phyloP scores from a whole-genome alignment of 164 flowering plant genomes.

The Kingdonia uniflora region DNA sequence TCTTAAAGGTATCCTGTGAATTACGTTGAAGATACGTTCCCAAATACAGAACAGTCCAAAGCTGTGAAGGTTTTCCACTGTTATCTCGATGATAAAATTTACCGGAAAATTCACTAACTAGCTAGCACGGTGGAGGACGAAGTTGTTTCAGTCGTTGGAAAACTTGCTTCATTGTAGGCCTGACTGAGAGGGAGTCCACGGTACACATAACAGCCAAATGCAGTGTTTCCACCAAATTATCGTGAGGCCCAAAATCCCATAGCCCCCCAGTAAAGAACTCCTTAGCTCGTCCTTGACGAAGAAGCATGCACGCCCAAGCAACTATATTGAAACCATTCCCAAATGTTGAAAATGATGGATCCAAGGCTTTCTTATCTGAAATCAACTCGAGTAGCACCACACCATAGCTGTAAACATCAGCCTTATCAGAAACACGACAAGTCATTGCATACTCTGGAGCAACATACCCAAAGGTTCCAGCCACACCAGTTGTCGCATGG shows the following conservation, averaged over 20 bases:
- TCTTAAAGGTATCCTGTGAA: no score
- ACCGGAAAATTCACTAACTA: neutral
- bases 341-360: slow-evolving; percentile 74
- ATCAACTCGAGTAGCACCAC: slow-evolving; percentile 80
- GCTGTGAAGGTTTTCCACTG: no score
- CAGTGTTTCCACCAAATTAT: slow-evolving; percentile 67
- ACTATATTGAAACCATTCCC: slow-evolving; percentile 94
- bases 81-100: no score
- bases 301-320: slow-evolving; percentile 82
- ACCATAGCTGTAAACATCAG: slow-evolving; percentile 90
- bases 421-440: slow-evolving; percentile 91
- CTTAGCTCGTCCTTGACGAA: slow-evolving; percentile 80
- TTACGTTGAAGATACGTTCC: no score
- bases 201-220: slow-evolving; percentile 88
- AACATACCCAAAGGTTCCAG: slow-evolving; percentile 91
- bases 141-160: slow-evolving; percentile 74
- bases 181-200: slow-evolving; percentile 65
- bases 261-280: slow-evolving; percentile 74
- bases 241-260: slow-evolving; percentile 87
- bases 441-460: slow-evolving; percentile 98
- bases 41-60: no score
- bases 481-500: slow-evolving; percentile 93
- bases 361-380: slow-evolving; percentile 85
- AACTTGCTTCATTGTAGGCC: slow-evolving; percentile 93
- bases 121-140: slow-evolving; percentile 64